Percentiles rank a stretch among this genome's conserved stretches.
phyloP scores from a whole-genome alignment of 2,329 filamentous ascomycete species.

The Alternaria arborescens region DNA sequence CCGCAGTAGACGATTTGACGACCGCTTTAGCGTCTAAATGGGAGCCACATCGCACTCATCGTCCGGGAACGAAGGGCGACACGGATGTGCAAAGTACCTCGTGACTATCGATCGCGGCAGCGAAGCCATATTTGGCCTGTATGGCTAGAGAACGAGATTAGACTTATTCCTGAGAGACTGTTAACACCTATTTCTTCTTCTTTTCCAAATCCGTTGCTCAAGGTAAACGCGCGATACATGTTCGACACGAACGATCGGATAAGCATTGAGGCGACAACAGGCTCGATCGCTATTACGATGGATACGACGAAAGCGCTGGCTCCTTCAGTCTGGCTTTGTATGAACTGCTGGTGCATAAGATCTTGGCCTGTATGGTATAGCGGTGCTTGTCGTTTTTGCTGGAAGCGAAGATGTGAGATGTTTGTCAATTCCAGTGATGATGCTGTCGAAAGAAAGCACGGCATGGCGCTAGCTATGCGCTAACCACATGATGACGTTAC shows the following conservation, averaged over 20 bases:
- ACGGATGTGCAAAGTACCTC: neutral
- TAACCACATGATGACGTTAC: neutral
- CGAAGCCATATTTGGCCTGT: neutral
- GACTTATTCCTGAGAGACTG: neutral
- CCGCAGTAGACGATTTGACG: neutral
- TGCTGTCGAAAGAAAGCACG: neutral
- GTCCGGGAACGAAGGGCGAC: neutral
- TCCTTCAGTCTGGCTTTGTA: fast-evolving
- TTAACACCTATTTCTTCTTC: no score
- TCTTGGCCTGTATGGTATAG: fast-evolving
- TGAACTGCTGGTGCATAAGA: neutral
- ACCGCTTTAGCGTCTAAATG: neutral
- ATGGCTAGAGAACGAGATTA: neutral
- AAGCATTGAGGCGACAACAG: neutral
- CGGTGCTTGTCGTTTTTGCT: fast-evolving
- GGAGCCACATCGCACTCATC: neutral
- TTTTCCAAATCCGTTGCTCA: neutral
- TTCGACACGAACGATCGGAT: neutral
- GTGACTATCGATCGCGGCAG: neutral
- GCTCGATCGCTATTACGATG: neutral
- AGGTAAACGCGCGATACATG: neutral
- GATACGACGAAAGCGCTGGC: neutral
- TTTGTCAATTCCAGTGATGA: neutral
- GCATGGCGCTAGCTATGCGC: neutral
- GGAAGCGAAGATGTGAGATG: neutral